Conservation (phyloP, 2,329 filamentous ascomycete genomes). For the Tolypocladium guangdongense region DNA sequence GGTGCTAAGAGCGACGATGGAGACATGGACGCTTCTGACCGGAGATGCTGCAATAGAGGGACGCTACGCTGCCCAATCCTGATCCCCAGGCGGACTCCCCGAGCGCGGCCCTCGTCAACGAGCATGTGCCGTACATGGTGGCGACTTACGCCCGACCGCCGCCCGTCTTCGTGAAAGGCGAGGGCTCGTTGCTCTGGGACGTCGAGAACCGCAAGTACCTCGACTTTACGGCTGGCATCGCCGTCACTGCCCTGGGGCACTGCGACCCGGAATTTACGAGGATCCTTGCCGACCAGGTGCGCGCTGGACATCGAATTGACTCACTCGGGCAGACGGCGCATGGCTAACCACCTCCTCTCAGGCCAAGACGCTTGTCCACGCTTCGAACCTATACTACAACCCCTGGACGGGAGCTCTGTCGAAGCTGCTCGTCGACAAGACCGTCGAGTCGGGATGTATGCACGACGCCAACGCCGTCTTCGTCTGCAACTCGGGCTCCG, state of each 20-base stretch:
- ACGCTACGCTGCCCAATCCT: conserved; percentile 44
- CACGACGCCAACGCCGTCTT: conserved; percentile 71
- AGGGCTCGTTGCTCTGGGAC: conserved; percentile 85
- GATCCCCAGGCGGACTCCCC: conserved; percentile 65
- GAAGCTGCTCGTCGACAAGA: conserved; percentile 73
- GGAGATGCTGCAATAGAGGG: conserved; percentile 9
- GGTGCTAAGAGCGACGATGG: not conserved
- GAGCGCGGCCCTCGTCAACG: conserved; percentile 62
- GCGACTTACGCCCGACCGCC: conserved; percentile 86
- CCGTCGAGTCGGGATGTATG: conserved; percentile 70
- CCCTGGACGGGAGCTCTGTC: conserved; percentile 87
- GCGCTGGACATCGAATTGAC: conserved; percentile 2
- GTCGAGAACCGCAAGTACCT: conserved; percentile 81
- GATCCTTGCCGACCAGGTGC: conserved; percentile 67
- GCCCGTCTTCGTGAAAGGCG: conserved; percentile 79
- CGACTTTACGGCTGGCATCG: conserved; percentile 92
- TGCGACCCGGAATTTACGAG: conserved; percentile 69
- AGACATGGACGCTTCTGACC: not conserved
- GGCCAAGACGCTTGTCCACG: conserved; percentile 72
- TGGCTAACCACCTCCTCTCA: conserved; percentile 11
- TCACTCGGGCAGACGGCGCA: not conserved
- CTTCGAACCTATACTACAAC: conserved; percentile 96
- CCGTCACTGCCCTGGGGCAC: conserved; percentile 87
- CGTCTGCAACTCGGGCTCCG: conserved; percentile 90
- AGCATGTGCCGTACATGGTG: conserved; percentile 82